Evolutionary conservation across 805 yeast genomes (phyloP).

Genomic region (Ogataea sp.): DNA sequence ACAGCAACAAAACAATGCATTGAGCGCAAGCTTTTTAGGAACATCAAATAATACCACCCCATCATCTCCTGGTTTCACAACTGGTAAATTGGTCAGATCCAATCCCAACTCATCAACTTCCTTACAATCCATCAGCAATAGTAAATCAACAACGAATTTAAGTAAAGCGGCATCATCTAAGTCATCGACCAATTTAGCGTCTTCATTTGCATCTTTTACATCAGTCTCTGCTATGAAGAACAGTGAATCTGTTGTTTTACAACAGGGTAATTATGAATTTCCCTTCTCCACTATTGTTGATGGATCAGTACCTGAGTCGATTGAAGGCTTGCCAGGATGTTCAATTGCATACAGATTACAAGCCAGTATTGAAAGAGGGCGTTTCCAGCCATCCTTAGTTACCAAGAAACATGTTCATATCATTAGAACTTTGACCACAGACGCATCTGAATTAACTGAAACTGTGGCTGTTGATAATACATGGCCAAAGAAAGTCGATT

Average conservation of each 20-base stretch:
- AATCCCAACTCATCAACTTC: conserved; percentile 37
- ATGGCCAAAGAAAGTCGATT: conserved; percentile 93
- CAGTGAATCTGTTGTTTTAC: conserved; percentile 33
- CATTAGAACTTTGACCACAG: conserved; percentile 81
- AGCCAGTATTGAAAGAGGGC: conserved; percentile 77
- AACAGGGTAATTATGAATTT: conserved; percentile 78
- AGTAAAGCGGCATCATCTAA: conserved; percentile 18
- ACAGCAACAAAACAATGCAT: conserved; percentile 1
- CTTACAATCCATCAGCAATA: conserved; percentile 27
- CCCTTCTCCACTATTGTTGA: conserved; percentile 84
- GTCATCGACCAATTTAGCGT: conserved; percentile 25
- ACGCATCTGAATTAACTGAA: conserved; percentile 79
- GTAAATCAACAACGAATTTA: conserved; percentile 21
- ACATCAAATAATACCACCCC: conserved; percentile 5
- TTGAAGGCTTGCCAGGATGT: conserved; percentile 84
- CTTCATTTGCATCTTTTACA: conserved; percentile 10
- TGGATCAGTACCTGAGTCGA: conserved; percentile 78
- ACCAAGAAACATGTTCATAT: conserved; percentile 71
- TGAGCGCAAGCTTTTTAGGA: conserved; percentile 1
- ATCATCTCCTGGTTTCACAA: conserved; percentile 14
- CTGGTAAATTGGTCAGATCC: conserved; percentile 25
- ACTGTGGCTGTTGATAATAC: conserved; percentile 90
- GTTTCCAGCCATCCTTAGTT: conserved; percentile 56
- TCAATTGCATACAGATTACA: conserved; percentile 64
- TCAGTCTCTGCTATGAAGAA: conserved; percentile 6